phyloP scores from a whole-genome alignment of 306 rosid species.

The Sphenostylis stenocarpa region DNA sequence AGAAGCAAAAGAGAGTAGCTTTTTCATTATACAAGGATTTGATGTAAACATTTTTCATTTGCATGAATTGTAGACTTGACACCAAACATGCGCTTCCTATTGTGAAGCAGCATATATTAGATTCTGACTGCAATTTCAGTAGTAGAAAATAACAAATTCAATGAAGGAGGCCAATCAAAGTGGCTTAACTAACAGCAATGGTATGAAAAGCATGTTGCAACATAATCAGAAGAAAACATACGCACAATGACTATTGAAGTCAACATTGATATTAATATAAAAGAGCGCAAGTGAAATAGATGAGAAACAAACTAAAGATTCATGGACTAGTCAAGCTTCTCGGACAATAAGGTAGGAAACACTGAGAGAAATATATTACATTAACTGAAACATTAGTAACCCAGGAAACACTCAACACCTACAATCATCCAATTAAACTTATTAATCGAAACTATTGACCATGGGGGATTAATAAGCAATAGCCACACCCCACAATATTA shows the following conservation, averaged over 20 bases:
- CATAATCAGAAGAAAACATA: neutral
- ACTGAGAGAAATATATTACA: neutral
- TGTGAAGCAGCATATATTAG: neutral
- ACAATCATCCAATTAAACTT: neutral
- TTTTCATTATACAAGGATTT: neutral
- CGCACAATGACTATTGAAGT: neutral
- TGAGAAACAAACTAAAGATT: neutral
- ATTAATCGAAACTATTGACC: neutral
- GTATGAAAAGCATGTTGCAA: neutral
- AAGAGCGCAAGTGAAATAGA: neutral
- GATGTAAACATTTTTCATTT: neutral
- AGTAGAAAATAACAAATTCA: neutral
- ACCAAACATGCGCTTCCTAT: neutral
- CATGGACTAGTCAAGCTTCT: neutral
- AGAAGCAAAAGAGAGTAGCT: neutral
- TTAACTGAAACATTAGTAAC: neutral
- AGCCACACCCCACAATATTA: neutral
- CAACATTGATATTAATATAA: neutral
- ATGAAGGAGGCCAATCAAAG: slow-evolving; percentile 4
- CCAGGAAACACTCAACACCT: neutral
- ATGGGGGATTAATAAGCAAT: neutral
- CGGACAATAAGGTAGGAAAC: slow-evolving; percentile 1
- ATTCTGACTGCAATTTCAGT: neutral
- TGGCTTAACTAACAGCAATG: neutral
- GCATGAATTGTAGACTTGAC: neutral